These are phyloP conservation scores for Trematosphaeria pertusa DNA, from an alignment of 2,329 filamentous ascomycete species.

Conservation along the genomic window DNA sequence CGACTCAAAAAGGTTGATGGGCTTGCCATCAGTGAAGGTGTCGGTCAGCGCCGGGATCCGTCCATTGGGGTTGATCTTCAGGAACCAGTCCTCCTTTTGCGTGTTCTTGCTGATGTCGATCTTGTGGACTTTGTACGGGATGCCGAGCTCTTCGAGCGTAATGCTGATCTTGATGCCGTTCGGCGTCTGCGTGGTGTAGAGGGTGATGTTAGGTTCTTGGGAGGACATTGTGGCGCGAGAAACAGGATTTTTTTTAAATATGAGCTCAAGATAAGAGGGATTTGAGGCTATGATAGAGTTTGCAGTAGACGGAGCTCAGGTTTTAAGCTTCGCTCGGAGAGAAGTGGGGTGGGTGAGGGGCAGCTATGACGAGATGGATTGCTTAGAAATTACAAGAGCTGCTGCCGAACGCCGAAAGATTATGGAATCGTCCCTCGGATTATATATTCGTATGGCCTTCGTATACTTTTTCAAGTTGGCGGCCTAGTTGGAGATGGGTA, in stretches of 20 bases:
- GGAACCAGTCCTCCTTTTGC: conserved; percentile 89
- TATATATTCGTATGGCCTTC: no score
- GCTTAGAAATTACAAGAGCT: conserved; percentile 42
- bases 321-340: neutral
- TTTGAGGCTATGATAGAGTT: no score
- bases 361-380: conserved; percentile 33
- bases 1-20: conserved; percentile 81
- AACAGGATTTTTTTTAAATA: no score
- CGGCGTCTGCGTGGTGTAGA: conserved; percentile 84
- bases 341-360: conserved; percentile 33
- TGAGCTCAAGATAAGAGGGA: no score
- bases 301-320: neutral
- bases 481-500: no score
- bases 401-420: no score
- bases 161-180: conserved; percentile 93
- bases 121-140: conserved; percentile 78
- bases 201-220: conserved; percentile 68
- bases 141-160: conserved; percentile 80
- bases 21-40: conserved; percentile 71
- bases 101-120: conserved; percentile 76
- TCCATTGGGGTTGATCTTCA: conserved; percentile 91
- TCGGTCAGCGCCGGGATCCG: conserved; percentile 89
- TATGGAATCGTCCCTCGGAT: no score
- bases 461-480: no score
- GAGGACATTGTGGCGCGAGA: conserved; percentile 25